Evolutionary conservation across 352 stramenopile species (phyloP), one percentile per base, ranked within the genome.

Genomic region (Stramenopiles sp.): DNA sequence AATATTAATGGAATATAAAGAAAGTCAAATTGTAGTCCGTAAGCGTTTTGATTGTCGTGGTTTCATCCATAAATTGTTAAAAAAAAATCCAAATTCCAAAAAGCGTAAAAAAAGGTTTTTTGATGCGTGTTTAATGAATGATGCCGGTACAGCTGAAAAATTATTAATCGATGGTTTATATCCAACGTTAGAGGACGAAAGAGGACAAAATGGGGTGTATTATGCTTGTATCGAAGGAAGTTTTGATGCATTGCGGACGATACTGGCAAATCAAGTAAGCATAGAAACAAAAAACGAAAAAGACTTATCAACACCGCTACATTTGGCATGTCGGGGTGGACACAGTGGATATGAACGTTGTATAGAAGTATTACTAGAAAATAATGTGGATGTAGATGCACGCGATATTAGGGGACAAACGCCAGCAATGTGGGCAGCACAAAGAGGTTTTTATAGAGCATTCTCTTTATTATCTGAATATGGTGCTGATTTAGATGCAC

Each of bases 401-500:
- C 20, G 27, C 20, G 53, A 69, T 27, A 23, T 20, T 69, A 20
- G 53, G 20, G 53, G 53, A 69, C 20, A 23, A 27, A 69, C 53
- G 27, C 53, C 53, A 27, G 53, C 53, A 27, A 69, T 69, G 53
- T 69, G 53, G 53, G 53, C 53, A 23, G 53, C 53, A 20, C 53
- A 69, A 27, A 20, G 53, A 23, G 27, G 27, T 69, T 23, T 23
- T 69, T 69, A 69, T 69, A 69, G 53, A 69, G 20, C 53, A 69
- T 23, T 69, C 53, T 20, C 53, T 69, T 20, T 27, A 69, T 69
- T 69, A 69, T 20, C 53, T 69, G 53, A 69, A 69, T 69, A 23
- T 69, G 53, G 53, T 20, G 53, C 53, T 23, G 53, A 69, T 69
- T 29, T 82, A 0, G 81, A 82, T 38, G 43, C 31, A 78, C 78